phyloP scores from a whole-genome alignment of 306 rosid genomes.

The Pterocarpus santalinus region DNA sequence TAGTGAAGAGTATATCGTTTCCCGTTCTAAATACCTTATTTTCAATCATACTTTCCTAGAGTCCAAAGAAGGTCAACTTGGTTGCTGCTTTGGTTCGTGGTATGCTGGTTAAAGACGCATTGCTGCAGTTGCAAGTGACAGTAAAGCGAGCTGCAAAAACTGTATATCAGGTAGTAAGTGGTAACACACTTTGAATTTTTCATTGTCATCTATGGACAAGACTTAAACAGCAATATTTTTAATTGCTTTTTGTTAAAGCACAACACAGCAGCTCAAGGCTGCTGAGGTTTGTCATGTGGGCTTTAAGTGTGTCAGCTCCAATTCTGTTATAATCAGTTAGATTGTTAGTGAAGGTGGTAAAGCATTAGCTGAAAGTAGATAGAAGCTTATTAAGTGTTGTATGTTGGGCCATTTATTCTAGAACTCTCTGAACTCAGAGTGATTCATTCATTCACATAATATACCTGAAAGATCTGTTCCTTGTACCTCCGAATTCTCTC shows the following conservation, averaged over 20 bases:
- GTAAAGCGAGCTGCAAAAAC: slow-evolving; percentile 93
- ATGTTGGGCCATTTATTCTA: too few relatives aligned
- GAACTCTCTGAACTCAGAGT: too few relatives aligned
- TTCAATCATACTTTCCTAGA: slow-evolving; percentile 55
- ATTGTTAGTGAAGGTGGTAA: too few relatives aligned
- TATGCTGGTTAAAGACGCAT: slow-evolving; percentile 98
- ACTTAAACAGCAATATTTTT: neutral
- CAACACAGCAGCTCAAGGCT: too few relatives aligned
- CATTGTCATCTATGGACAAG: slow-evolving; percentile 18
- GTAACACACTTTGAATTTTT: neutral
- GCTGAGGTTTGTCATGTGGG: too few relatives aligned
- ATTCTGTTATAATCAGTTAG: too few relatives aligned
- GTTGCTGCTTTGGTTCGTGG: slow-evolving; percentile 96
- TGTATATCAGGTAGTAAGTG: slow-evolving; percentile 79
- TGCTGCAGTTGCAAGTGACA: slow-evolving; percentile 87
- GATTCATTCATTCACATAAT: too few relatives aligned
- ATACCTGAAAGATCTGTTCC: too few relatives aligned
- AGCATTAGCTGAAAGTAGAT: too few relatives aligned
- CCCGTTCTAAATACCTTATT: neutral
- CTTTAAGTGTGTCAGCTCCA: too few relatives aligned
- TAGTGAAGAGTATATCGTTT: neutral
- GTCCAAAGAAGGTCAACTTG: slow-evolving; percentile 96
- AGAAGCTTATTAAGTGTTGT: too few relatives aligned
- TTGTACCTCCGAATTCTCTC: too few relatives aligned
- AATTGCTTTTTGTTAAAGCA: slow-evolving; percentile 9